Conservation (phyloP, 805 yeast genomes). For the Suhomyces prunicola region DNA sequence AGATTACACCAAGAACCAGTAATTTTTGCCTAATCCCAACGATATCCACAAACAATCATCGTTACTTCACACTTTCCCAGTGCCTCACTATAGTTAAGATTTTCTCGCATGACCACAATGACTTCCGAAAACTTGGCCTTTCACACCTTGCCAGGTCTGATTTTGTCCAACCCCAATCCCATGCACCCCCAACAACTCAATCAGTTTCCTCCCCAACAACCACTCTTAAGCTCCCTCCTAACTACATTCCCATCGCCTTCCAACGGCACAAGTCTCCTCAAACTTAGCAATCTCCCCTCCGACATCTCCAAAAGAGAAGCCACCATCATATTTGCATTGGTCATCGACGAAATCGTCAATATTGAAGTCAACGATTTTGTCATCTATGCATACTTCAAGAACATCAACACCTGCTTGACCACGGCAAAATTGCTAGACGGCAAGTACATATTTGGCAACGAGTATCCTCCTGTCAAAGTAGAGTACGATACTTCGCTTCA, state of each 20-base stretch:
- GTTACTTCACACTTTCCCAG: no score
- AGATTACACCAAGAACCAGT: no score
- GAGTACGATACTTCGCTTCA: conserved; percentile 26
- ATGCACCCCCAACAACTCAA: conserved; percentile 9
- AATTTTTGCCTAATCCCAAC: not conserved
- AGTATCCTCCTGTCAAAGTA: conserved; percentile 33
- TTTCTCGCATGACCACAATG: conserved; percentile 7
- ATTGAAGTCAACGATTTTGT: conserved; percentile 43
- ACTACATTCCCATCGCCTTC: conserved; percentile 8
- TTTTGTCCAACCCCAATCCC: conserved; percentile 6
- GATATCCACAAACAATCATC: no score
- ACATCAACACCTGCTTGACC: conserved; percentile 37
- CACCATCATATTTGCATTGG: conserved; percentile 61
- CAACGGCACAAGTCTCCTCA: conserved; percentile 15
- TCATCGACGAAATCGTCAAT: conserved; percentile 54
- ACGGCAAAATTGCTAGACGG: conserved; percentile 40
- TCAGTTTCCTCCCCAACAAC: conserved; percentile 1
- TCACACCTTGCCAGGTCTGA: conserved; percentile 8
- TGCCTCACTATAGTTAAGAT: no score
- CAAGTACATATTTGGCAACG: conserved; percentile 37
- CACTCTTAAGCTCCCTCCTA: not conserved
- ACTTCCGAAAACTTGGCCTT: conserved; percentile 12
- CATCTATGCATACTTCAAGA: conserved; percentile 36
- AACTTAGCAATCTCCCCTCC: conserved; percentile 54
- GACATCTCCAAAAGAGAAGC: conserved; percentile 69